Conservation (phyloP, 495 filamentous ascomycete genomes). For the Aspergillus conjunctus region DNA sequence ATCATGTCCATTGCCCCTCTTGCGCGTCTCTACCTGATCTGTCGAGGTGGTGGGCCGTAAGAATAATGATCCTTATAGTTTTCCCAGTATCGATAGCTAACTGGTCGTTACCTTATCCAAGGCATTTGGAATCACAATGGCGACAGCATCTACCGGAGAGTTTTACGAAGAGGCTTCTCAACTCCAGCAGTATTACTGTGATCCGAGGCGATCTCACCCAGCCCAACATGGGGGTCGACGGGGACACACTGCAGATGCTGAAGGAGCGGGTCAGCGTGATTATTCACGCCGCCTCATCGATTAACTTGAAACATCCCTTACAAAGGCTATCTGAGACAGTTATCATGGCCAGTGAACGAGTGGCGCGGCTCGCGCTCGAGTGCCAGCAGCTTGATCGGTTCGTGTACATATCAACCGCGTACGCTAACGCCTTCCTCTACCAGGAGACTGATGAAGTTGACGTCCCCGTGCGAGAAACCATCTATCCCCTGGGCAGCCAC, state of each 20-base stretch:
- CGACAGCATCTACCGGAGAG: constrained; percentile 9
- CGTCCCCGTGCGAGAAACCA: not conserved
- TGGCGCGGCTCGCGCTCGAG: not conserved
- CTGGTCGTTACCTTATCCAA: not conserved
- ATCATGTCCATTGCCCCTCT: constrained; percentile 3
- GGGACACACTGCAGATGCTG: not conserved
- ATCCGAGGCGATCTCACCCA: constrained; percentile 18
- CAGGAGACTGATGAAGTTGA: not conserved
- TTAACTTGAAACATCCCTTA: constrained; percentile 23
- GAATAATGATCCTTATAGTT: no score
- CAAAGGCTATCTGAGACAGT: constrained; percentile 5
- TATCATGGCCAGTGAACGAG: constrained; percentile 5
- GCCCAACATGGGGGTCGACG: constrained; percentile 1
- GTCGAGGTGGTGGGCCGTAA: constrained; percentile 22
- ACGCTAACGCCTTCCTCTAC: constrained; percentile 7
- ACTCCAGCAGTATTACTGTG: constrained; percentile 1
- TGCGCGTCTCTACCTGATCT: constrained; percentile 20
- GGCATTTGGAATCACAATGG: constrained; percentile 9
- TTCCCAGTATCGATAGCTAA: no score
- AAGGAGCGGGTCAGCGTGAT: constrained; percentile 18
- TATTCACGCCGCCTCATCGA: constrained; percentile 30
- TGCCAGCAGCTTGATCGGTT: constrained; percentile 14
- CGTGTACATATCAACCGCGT: constrained; percentile 25
- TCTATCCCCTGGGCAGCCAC: not conserved
- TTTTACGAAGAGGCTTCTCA: not conserved